A percentile compares a stretch with the other conserved stretches of the same genome.
These are phyloP conservation scores for Phytophthora pistaciae DNA, from an alignment of 352 stramenopile genomes.

Conservation along the genomic window DNA sequence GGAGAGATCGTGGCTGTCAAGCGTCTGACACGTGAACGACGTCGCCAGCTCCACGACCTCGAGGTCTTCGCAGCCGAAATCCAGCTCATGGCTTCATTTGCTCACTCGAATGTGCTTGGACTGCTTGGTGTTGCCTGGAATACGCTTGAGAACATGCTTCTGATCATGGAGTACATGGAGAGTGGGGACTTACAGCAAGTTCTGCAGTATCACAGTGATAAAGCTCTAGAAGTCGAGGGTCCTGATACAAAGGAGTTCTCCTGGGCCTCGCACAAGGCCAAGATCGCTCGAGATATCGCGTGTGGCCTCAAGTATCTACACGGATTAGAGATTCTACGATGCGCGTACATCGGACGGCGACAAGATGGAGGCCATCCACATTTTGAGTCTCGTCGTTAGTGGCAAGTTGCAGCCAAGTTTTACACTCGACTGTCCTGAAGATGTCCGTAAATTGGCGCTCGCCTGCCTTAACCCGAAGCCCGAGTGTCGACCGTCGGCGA, in stretches of 20 bases:
- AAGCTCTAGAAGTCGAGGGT: not conserved
- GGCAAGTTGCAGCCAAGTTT: constrained; percentile 21
- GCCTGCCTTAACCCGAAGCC: constrained; percentile 25
- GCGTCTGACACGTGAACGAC: constrained; percentile 36
- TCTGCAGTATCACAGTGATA: constrained; percentile 32
- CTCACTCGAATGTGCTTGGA: constrained; percentile 45
- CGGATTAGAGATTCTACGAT: constrained; percentile 13
- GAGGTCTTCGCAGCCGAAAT: constrained; percentile 55
- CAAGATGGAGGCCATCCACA: constrained; percentile 19
- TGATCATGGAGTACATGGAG: constrained; percentile 60
- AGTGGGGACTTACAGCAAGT: constrained; percentile 52
- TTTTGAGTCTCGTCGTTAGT: constrained; percentile 16
- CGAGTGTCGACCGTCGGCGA: constrained; percentile 33
- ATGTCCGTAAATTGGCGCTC: constrained; percentile 13
- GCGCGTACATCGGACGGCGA: constrained; percentile 18
- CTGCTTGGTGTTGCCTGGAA: constrained; percentile 53
- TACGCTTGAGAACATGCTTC: constrained; percentile 48
- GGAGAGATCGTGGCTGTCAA: constrained; percentile 58
- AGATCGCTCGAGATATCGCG: constrained; percentile 18
- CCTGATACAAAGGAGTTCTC: constrained; percentile 18
- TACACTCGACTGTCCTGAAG: constrained; percentile 11
- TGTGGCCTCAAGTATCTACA: constrained; percentile 15
- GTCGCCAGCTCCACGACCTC: constrained; percentile 24
- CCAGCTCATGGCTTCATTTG: constrained; percentile 44
- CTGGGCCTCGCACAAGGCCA: constrained; percentile 17